A percentile compares a stretch with the other conserved stretches of the same genome.
Evolutionary conservation across 1,284 basidiomycete genomes (phyloP).

Genomic region (Ceratobasidium sp.): DNA sequence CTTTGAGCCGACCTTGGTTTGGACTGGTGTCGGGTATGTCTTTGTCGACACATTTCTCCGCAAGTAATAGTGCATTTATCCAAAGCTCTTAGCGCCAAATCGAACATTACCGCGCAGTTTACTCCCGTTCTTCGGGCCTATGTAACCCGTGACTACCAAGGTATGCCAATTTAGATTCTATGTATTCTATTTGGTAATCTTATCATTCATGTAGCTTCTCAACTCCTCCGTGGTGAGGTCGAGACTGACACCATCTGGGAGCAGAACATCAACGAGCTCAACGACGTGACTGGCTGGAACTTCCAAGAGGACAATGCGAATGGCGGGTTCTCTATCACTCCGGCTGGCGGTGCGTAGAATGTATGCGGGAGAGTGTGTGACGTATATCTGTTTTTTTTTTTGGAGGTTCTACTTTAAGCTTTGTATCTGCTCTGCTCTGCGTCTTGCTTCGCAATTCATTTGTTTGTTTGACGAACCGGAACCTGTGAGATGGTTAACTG

Average conservation of each 20-base stretch:
- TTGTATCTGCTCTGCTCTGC: no score
- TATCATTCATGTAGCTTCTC: neutral
- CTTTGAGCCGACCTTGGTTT: conserved; percentile 26
- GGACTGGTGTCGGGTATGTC: conserved; percentile 36
- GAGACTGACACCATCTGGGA: conserved; percentile 31
- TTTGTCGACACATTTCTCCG: neutral
- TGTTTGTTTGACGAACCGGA: no score
- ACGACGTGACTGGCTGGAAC: conserved; percentile 40
- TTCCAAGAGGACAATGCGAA: conserved; percentile 24
- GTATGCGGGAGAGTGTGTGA: no score
- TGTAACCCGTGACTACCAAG: conserved; percentile 38
- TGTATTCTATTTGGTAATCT: no score
- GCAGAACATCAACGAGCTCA: conserved; percentile 25
- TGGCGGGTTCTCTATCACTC: neutral
- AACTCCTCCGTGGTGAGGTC: conserved; percentile 28
- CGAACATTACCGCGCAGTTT: conserved; percentile 33
- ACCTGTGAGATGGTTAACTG: neutral
- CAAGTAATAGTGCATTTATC: neutral
- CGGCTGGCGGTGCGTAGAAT: neutral
- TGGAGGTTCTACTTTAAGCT: no score
- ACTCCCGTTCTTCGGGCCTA: conserved; percentile 33
- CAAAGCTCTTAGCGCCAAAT: conserved; percentile 2
- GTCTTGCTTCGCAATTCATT: no score
- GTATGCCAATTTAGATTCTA: neutral
- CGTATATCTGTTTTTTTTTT: no score